Conservation (phyloP, 2,329 filamentous ascomycete species). For the Fonsecaea multimorphosa region DNA sequence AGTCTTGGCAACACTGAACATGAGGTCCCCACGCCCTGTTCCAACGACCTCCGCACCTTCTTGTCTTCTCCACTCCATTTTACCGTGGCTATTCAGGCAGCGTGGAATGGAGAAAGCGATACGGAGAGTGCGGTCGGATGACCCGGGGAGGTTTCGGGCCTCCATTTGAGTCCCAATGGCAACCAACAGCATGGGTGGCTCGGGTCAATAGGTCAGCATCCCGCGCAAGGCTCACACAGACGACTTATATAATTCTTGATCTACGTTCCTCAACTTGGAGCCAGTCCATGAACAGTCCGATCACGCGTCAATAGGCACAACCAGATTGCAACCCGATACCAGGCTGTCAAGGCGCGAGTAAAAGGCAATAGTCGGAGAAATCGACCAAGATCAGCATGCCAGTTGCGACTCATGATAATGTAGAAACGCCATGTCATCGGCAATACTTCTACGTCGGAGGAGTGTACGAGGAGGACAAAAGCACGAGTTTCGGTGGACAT, state of each 20-base stretch:
- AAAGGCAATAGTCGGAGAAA: not conserved
- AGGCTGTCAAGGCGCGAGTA: not conserved
- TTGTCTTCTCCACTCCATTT: not conserved
- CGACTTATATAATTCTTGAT: not conserved
- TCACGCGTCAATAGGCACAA: not conserved
- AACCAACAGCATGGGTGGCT: not conserved
- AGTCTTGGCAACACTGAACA: too few species aligned
- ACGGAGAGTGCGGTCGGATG: not conserved
- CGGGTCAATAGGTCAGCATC: not conserved
- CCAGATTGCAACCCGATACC: not conserved
- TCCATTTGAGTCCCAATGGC: not conserved
- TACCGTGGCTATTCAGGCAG: not conserved
- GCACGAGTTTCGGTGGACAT: not conserved
- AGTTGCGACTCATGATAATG: not conserved
- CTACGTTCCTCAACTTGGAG: not conserved
- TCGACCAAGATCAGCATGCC: not conserved
- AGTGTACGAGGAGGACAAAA: constrained; percentile 4
- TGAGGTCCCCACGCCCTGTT: too few species aligned
- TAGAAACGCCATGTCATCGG: not conserved
- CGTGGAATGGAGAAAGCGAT: not conserved
- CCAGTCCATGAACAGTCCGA: not conserved
- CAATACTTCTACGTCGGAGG: constrained; percentile 10
- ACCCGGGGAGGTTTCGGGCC: not conserved
- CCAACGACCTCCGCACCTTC: not conserved
- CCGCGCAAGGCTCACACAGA: not conserved